Base-by-base conservation (phyloP, 2,329 filamentous ascomycete species). In the Apiospora phragmitis region DNA sequence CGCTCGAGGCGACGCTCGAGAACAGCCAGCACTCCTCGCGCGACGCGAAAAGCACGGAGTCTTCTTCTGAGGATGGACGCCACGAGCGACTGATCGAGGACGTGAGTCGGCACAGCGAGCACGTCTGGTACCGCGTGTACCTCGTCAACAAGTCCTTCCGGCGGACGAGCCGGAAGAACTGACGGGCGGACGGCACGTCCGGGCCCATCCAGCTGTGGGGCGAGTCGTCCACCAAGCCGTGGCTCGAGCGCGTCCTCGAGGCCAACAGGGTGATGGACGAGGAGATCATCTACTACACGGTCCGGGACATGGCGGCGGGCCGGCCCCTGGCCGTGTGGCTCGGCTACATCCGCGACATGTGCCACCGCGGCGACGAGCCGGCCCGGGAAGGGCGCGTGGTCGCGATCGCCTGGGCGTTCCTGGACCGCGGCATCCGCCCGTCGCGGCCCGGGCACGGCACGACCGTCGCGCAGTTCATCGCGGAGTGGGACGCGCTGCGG, bases 341-440 rank as follows among this genome's bases (percentile, higher is more conserved):
- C 0, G 29, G 9, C 0, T 75, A 78, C 42, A 55, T 79, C 7
- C 67, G 49, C 4, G 41, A 73, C 12, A 14, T 71, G 4, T 74
- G 74, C 65, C 32, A 68, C 8, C 5, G 18, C 1, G 71, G 74
- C 5, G 49, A 16, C 14, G 55, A 70, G 26, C 74, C 74, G 9
- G 38, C 42, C 18, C 76, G 77, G 1, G 75, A 79, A 38, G 6
- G 21, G 0, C 77, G 77, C 29, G 69, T 79, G 3, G 71, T 78
- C 0, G 66, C 76, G n/a, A 71, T 79, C 1, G 76, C 76, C 1
- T 79, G 77, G 77, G 70, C 72, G 2, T 79, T 78, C 38, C 69
- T 79, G 0, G 78, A 79, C 45, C 75, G 78, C 2, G 69, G 73
- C 14, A 41, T 79, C 8, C 73, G 77, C 0, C 74, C 73, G 14